Evolutionary conservation across 108 stramenopile species (phyloP), one percentile per base, ranked within the genome.

Genomic region (Bacterosira constricta): DNA sequence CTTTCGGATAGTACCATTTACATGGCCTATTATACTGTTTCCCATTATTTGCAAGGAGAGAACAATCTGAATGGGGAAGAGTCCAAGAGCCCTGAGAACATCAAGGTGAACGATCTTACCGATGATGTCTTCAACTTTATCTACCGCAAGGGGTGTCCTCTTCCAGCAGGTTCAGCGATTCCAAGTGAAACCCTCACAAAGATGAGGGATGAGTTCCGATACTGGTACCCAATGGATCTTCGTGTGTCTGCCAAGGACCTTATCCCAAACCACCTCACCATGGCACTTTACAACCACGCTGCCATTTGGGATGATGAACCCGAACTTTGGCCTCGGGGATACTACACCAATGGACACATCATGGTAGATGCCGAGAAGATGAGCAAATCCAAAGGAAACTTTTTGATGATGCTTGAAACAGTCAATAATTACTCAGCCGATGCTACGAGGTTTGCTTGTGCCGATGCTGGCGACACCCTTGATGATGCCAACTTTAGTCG

Each of bases 1-100:
- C 83, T 98, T 42, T 94, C 94, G 42, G 98, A 99, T 83, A 92
- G 90, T 71, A 99, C 98, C 36, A 98, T 99, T 62, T 98, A 99
- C 89, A 99, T 99, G 98, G 90, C 98, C 12, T 99, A 94, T 78
- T 99, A 99, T 80, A 96, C 97, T 3, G 93, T 99, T 70, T 89
- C 96, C 15, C 93, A 98, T 73, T 71, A 91, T 34, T 75, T 99
- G 54, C 98, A 99, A 71, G 92, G 96, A 51, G 75, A 77, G 29
- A 81, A 87, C 83, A 96, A 97, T 88, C 75, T 97, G 66, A 90
- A 93, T 57, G 98, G 98, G 15, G 84, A 88, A 8, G 46, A 80
- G 25, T 66, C 83, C 10, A 88, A 80, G 66, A 87, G 88, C 25
- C 96, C 98, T 10, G 70, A 67, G 18, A 86, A 90, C 42, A 87